Conservation (phyloP, 805 yeast genomes). For the Schwanniomyces pseudopolymorphus region DNA sequence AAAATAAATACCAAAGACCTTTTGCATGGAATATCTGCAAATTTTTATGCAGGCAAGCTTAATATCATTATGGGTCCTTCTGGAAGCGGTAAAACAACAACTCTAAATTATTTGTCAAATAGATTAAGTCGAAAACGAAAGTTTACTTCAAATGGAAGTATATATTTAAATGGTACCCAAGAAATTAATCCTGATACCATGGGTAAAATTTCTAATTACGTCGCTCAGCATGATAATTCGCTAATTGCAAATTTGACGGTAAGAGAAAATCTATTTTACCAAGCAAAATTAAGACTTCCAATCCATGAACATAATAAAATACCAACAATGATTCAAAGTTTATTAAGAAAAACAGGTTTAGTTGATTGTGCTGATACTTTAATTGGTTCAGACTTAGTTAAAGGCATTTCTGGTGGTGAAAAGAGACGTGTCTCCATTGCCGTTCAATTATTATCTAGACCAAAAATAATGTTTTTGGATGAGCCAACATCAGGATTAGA, state of each 20-base stretch:
- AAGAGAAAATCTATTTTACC: constrained; percentile 68
- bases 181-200: constrained; percentile 22
- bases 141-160: constrained; percentile 23
- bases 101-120: constrained; percentile 48
- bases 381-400: constrained; percentile 35
- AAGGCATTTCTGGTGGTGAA: constrained; percentile 53
- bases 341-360: constrained; percentile 70
- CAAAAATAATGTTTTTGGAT: constrained; percentile 70
- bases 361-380: constrained; percentile 74
- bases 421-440: constrained; percentile 83
- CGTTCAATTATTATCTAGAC: constrained; percentile 69
- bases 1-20: background rate
- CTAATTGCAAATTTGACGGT: constrained; percentile 73
- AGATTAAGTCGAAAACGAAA: constrained; percentile 37
- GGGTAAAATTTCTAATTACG: constrained; percentile 60
- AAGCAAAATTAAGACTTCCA: constrained; percentile 68
- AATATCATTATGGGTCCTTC: constrained; percentile 49
- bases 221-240: constrained; percentile 77
- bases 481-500: constrained; percentile 92
- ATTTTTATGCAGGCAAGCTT: constrained; percentile 30
- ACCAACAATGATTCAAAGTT: constrained; percentile 50
- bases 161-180: constrained; percentile 27
- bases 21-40: constrained; percentile 29
- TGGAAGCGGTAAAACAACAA: constrained; percentile 45
- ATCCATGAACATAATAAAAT: constrained; percentile 30